Evolutionary conservation across 169 alveolate genomes (phyloP), one percentile per base, ranked within the genome.

Genomic region (Miamiensis avidus): DNA sequence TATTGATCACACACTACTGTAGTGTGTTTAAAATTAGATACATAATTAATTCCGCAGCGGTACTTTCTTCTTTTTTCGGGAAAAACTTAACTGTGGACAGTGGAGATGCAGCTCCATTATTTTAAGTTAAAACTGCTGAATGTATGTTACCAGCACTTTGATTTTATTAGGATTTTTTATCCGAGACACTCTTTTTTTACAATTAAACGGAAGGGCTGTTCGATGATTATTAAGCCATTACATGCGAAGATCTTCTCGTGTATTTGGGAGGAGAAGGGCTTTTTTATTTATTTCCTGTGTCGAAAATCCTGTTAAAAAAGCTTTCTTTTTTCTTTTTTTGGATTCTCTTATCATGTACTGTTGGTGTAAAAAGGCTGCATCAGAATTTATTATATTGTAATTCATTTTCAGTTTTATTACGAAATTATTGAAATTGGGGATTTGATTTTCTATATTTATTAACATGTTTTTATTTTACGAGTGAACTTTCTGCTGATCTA

Each of bases 401-500:
- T 49, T 49, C 69, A 49, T 49, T 49, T 49, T 49, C 20, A 49
- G 20, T 49, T 49, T 49, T 49, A 49, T 11, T 11, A 49, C 4
- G 26, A 49, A 49, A 49, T 79, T 79, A 27, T 79, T 79, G 4
- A 79, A 72, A 64, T 49, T 29, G 26, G 84, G 76, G 1, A 34
- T 34, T 0, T 79, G 64, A n/a, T 28, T 64, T 65, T 0, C 32
- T 28, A 65, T 25, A n/a, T 29, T 49, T 27, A 49, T 64, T 20
- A 79, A n/a, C 0, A 65, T 25, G 25, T 49, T 28, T 49, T n/a
- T 65, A 79, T 65, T 79, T 20, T 28, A 29, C 27, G 76, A 79
- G 20, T 49, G 29, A 26, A 79, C 64, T 79, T 29, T 79, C 16
- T 79, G 49, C 28, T 25, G 29, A 79, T 79, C 84, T 4, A 79